phyloP scores from a whole-genome alignment of 148 eudicot species.

The Camellia lanceoleosa region DNA sequence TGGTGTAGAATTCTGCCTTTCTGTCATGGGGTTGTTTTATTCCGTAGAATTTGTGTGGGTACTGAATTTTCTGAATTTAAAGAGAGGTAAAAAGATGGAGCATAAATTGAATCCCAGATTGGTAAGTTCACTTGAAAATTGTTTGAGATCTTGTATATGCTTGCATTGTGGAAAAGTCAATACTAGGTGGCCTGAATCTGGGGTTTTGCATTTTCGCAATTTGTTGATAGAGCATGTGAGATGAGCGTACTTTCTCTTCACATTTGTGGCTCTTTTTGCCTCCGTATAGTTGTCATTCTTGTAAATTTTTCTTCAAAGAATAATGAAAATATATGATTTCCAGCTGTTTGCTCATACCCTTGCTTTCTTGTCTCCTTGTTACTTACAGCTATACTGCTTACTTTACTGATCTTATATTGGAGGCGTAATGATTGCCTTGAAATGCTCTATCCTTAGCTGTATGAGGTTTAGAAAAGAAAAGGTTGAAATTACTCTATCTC shows the following conservation, averaged over 20 bases:
- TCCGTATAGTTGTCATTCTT: background rate
- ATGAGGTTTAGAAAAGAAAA: background rate
- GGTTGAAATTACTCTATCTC: background rate
- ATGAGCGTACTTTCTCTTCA: background rate
- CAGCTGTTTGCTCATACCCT: background rate
- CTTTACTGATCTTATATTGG: background rate
- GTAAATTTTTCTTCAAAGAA: constrained; percentile 5
- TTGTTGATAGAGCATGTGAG: background rate
- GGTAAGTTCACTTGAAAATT: background rate
- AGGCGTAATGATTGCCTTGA: background rate
- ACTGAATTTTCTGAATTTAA: background rate
- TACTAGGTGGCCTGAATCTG: background rate
- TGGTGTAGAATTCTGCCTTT: background rate
- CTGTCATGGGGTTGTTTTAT: background rate
- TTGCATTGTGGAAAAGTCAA: background rate
- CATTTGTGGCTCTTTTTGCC: background rate
- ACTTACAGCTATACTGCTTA: background rate
- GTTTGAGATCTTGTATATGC: constrained; percentile 1
- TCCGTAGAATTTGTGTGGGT: background rate
- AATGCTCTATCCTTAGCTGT: background rate
- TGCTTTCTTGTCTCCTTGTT: background rate
- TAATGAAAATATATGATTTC: background rate
- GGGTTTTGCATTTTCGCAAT: background rate
- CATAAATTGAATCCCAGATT: background rate
- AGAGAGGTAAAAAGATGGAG: background rate